Base-by-base conservation (phyloP, 306 rosid species). In the Carpinus fangiana region DNA sequence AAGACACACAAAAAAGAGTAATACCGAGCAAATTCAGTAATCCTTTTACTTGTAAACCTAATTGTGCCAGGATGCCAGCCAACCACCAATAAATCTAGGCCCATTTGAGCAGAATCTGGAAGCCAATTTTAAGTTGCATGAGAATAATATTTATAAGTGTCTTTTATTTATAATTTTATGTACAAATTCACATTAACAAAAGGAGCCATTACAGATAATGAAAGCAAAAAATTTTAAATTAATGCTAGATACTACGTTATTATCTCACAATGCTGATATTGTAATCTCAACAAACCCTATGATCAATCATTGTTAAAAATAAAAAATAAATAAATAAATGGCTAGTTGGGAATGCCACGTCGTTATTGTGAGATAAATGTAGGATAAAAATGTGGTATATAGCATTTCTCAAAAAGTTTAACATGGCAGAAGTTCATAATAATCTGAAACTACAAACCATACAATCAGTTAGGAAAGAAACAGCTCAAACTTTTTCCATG, bases 401-500 rank as follows among this genome's bases (percentile, higher is more conserved):
- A 31, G 34, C 34, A 31, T 31, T 31, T 31, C 34, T 31, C 2
- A 65, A 16, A 16, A 8, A 0, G 0, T 14, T 65, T 36, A 1
- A 8, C 11, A 17, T 20, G 62, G 68, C 12, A 4, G 54, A 69
- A 57, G 64, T 43, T 65, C 48, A 46, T 57, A 41, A 47, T 52
- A 64, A 75, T 46, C 20, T 17, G 14, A 46, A 79, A 12, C 50
- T 41, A 68, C 48, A 73, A 62, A 47, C 21, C 59, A 59, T 10
- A 36, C 47, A 50, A 46, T 31, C 43, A 78, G 57, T 16, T 48
- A 46, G 47, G 21, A 48, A 36, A 16, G 21, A 48, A 36, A 16
- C 38, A 66, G 51, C 51, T 38, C 72, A 66, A 18, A 64, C 20
- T 64, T 64, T 21, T 82, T 47, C 23, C 12, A 51, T 18, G 83